A percentile compares a stretch with the other conserved stretches of the same genome.
Evolutionary conservation across 2,329 filamentous ascomycete species (phyloP).

Genomic region (Fusarium sp.): DNA sequence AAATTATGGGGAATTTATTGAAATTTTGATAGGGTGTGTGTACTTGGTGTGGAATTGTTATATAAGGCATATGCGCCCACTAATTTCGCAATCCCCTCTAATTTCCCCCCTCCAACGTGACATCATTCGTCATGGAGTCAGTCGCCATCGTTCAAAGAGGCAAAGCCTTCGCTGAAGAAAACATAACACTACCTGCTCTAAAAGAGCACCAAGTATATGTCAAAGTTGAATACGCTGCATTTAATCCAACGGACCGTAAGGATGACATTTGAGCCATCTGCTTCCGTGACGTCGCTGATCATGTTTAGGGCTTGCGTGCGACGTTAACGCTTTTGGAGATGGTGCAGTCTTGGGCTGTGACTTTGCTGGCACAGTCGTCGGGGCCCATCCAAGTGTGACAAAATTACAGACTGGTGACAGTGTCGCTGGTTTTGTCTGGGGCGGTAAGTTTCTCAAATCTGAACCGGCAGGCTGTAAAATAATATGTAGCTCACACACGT

Average conservation of each 20-base stretch:
- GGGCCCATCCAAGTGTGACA: slow-evolving; percentile 44
- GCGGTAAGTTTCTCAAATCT: slow-evolving; percentile 30
- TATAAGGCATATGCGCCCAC: not conserved
- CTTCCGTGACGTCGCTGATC: not conserved
- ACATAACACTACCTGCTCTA: not conserved
- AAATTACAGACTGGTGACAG: slow-evolving; percentile 27
- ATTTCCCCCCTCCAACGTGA: not conserved
- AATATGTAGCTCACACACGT: not conserved
- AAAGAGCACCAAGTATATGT: slow-evolving; percentile 42
- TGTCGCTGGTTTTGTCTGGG: slow-evolving; percentile 47
- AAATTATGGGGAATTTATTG: not conserved
- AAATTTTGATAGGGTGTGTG: not conserved
- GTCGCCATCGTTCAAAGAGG: slow-evolving; percentile 23
- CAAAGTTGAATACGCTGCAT: slow-evolving; percentile 41
- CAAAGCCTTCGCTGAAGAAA: not conserved
- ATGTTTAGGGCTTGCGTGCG: slow-evolving; percentile 48
- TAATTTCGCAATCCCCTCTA: not conserved
- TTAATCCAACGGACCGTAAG: slow-evolving; percentile 47
- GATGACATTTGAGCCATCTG: not conserved
- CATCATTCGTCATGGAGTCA: not conserved
- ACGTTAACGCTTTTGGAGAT: slow-evolving; percentile 55
- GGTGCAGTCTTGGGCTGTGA: slow-evolving; percentile 54
- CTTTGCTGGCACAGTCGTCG: slow-evolving; percentile 52
- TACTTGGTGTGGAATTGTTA: not conserved
- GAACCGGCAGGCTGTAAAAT: too few relatives aligned